phyloP scores from a whole-genome alignment of 2,329 filamentous ascomycete species.

The Aspergillus sp. region DNA sequence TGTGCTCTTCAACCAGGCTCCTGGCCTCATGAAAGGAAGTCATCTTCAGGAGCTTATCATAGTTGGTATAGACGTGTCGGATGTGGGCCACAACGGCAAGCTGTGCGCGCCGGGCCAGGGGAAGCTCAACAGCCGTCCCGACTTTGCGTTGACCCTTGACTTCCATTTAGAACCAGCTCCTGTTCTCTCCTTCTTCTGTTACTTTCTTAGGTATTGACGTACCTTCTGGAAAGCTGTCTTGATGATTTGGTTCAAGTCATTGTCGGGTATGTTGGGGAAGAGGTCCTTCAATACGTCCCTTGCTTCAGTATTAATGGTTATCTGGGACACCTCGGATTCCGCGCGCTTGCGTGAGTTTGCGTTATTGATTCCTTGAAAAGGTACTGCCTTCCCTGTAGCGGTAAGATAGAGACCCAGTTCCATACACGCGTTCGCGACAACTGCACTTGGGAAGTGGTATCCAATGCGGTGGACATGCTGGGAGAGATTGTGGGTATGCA shows the following conservation, averaged over 20 bases:
- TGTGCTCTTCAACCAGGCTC: slow-evolving; percentile 53
- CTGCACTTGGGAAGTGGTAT: slow-evolving; percentile 61
- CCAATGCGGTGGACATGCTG: slow-evolving; percentile 62
- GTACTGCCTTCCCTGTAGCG: slow-evolving; percentile 47
- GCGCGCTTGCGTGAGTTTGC: slow-evolving; percentile 22
- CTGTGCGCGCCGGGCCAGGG: slow-evolving; percentile 58
- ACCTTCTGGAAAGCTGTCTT: slow-evolving; percentile 61
- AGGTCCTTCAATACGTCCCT: slow-evolving; percentile 60
- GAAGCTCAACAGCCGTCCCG: slow-evolving; percentile 55
- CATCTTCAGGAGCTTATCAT: slow-evolving; percentile 57
- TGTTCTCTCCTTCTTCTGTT: slow-evolving; percentile 2
- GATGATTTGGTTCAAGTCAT: slow-evolving; percentile 58
- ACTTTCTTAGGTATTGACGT: slow-evolving; percentile 17
- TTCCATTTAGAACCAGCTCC: slow-evolving; percentile 19
- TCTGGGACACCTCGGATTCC: slow-evolving; percentile 37
- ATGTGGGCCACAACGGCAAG: slow-evolving; percentile 63
- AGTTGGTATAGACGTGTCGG: slow-evolving; percentile 61
- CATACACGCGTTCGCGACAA: slow-evolving; percentile 57
- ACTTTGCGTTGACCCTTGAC: slow-evolving; percentile 55
- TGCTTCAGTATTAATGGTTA: slow-evolving; percentile 56
- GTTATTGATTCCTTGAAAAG: slow-evolving; percentile 29
- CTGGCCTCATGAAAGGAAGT: slow-evolving; percentile 57
- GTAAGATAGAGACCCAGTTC: slow-evolving; percentile 47
- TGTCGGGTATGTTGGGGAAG: slow-evolving; percentile 62
- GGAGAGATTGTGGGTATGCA: slow-evolving; percentile 53